Evolutionary conservation across 305 asterid genomes (phyloP), one percentile per base, ranked within the genome.

Genomic region (Lippia alba): DNA sequence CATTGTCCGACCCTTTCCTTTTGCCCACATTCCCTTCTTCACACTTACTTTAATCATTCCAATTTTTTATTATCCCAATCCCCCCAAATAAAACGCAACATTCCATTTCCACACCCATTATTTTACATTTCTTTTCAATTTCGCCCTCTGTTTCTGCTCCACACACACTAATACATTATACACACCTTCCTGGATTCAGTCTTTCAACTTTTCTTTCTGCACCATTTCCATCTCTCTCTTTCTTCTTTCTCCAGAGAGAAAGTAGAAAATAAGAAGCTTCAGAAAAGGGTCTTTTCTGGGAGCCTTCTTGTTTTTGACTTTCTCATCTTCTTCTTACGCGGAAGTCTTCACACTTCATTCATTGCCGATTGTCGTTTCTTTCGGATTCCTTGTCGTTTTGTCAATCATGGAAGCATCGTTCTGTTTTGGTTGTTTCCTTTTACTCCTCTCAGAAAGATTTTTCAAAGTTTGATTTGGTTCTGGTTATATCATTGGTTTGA

Each of bases 1-100:
- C 85, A 72, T 83, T 84, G 81, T 67, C 72, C 74, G 84, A 62
- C 34, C 67, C 74, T 66, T 74, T 78, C 75, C 70, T 72, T 61
- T 36, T 44, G 10, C 14, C 74, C 78, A 11, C 76, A 12, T 59
- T 44, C 61, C 76, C 48, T 66, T 56, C 39, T 56, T n/a, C 73
- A 18, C 46, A 57, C 61, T 59, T 59, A 24, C 62, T 64, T 58
- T 69, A 65, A 54, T 63, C 59, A 63, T 48, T 32, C 40, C 36
- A 32, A 41, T 30, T 44, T n/a, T 44, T 14, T 48, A 48, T 48
- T n/a, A 4, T 49, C 0, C 10, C 4, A 2, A 56, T 32, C 4
- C 8, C 34, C 24, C 64, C 44, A 74, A 73, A 70, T 61, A 33
- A 69, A 51, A 64, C 16, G 67, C 66, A 49, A 66, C 62, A 58